These are phyloP conservation scores for Penicillium verhagenii DNA, from an alignment of 495 filamentous ascomycete species.

Conservation along the genomic window DNA sequence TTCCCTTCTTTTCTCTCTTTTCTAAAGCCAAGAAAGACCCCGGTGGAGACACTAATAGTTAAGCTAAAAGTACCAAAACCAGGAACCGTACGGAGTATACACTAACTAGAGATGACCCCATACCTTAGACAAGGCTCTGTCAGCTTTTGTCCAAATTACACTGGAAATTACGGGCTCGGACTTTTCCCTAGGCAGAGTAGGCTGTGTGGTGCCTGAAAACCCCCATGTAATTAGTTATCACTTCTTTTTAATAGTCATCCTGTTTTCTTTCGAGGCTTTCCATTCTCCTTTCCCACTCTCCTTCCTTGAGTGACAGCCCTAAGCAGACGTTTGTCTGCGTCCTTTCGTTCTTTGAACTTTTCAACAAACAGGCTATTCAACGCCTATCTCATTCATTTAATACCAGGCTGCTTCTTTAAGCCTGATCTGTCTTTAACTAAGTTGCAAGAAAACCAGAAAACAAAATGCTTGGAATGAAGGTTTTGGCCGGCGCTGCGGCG, in stretches of 20 bases:
- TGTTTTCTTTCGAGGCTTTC: conserved; percentile 6
- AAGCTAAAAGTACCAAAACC: neutral
- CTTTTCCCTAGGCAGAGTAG: no score
- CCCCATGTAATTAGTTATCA: neutral
- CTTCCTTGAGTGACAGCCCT: conserved; percentile 23
- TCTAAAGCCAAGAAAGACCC: neutral
- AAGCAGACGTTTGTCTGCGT: conserved; percentile 51
- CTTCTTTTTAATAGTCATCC: conserved; percentile 6
- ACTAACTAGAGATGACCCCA: neutral
- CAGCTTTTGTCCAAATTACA: neutral
- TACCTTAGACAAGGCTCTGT: neutral
- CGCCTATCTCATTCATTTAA: conserved; percentile 20
- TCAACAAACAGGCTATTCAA: conserved; percentile 7
- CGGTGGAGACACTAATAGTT: neutral
- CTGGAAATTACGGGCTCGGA: neutral
- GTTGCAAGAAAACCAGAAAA: no score
- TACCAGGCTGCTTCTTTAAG: conserved; percentile 16
- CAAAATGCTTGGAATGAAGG: conserved; percentile 31
- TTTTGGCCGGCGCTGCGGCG: conserved; percentile 19
- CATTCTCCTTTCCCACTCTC: conserved; percentile 19
- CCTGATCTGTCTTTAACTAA: conserved; percentile 20
- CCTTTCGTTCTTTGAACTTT: conserved; percentile 40
- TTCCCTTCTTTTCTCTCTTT: no score
- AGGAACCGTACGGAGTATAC: neutral
- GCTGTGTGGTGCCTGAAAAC: neutral